A percentile compares a stretch with the other conserved stretches of the same genome.
phyloP scores from a whole-genome alignment of 306 rosid genomes.

The Hylodesmum podocarpum region DNA sequence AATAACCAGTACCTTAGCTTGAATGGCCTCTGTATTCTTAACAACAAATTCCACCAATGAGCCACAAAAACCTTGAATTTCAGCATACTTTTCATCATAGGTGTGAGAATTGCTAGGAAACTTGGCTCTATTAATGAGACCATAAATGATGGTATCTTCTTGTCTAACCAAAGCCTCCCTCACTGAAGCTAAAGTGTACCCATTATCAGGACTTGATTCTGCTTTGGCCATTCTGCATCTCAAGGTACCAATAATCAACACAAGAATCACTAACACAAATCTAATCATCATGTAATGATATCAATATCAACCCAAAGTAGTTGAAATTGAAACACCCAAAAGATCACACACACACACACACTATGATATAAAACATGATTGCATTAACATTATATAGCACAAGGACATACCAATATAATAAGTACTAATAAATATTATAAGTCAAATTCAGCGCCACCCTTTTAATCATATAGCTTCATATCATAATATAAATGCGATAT shows the following conservation, averaged over 20 bases:
- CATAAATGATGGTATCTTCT: slow-evolving; percentile 76
- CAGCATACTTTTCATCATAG: slow-evolving; percentile 37
- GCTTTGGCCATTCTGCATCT: slow-evolving; percentile 40
- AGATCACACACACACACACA: too few species aligned
- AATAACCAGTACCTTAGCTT: slow-evolving; percentile 51
- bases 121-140: slow-evolving; percentile 73
- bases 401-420: neutral
- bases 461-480: neutral
- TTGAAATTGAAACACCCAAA: neutral
- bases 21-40: slow-evolving; percentile 59
- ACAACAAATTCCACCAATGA: slow-evolving; percentile 60
- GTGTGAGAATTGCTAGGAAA: slow-evolving; percentile 58
- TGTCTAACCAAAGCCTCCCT: slow-evolving; percentile 67
- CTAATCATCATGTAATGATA: slow-evolving; percentile 33
- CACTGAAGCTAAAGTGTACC: slow-evolving; percentile 54
- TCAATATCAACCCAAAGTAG: neutral
- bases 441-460: slow-evolving; percentile 25
- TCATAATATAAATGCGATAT: neutral
- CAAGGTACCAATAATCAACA: slow-evolving; percentile 22
- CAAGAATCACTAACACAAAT: slow-evolving; percentile 29
- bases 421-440: neutral
- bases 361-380: neutral
- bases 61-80: slow-evolving; percentile 35
- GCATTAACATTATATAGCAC: slow-evolving; percentile 15
- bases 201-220: slow-evolving; percentile 8